Percentiles rank a stretch among this genome's conserved stretches.
Evolutionary conservation across 2,329 filamentous ascomycete species (phyloP).

Genomic region (Neurospora sp.): DNA sequence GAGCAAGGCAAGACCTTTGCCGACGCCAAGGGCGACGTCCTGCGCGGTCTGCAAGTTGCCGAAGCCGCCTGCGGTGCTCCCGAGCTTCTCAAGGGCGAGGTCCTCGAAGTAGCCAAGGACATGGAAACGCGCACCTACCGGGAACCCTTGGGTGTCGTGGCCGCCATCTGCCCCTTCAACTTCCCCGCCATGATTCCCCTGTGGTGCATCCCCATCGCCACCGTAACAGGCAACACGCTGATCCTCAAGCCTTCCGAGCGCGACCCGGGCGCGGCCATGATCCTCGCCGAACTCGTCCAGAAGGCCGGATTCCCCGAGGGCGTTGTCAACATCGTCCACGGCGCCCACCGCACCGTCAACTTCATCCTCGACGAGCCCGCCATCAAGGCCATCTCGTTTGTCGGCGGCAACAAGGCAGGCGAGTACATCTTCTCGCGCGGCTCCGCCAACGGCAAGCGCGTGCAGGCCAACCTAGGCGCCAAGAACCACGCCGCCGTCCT

Average conservation of each 20-base stretch:
- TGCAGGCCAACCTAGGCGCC: constrained; percentile 78
- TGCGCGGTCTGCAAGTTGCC: constrained; percentile 74
- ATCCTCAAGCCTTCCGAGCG: constrained; percentile 82
- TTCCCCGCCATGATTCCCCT: constrained; percentile 89
- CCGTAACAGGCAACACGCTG: constrained; percentile 73
- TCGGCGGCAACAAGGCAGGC: constrained; percentile 78
- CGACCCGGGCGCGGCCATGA: constrained; percentile 77
- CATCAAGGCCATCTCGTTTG: constrained; percentile 82
- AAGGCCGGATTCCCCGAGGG: constrained; percentile 76
- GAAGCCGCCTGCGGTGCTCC: constrained; percentile 75
- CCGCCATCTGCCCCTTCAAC: constrained; percentile 83
- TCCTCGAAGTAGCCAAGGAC: constrained; percentile 78
- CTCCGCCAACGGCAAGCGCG: constrained; percentile 78
- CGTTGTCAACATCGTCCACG: constrained; percentile 77
- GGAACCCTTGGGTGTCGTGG: constrained; percentile 72
- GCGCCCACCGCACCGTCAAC: constrained; percentile 70
- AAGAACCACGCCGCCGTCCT: constrained; percentile 84
- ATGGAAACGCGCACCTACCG: constrained; percentile 81
- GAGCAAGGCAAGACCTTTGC: constrained; percentile 86
- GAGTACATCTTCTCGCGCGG: constrained; percentile 76
- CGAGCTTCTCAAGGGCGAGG: constrained; percentile 72
- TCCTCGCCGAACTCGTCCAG: constrained; percentile 68
- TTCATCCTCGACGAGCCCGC: constrained; percentile 77
- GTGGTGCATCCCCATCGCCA: constrained; percentile 83
- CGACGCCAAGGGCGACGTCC: constrained; percentile 72